phyloP scores from a whole-genome alignment of 495 filamentous ascomycete genomes.

The Penicillium arizonense region DNA sequence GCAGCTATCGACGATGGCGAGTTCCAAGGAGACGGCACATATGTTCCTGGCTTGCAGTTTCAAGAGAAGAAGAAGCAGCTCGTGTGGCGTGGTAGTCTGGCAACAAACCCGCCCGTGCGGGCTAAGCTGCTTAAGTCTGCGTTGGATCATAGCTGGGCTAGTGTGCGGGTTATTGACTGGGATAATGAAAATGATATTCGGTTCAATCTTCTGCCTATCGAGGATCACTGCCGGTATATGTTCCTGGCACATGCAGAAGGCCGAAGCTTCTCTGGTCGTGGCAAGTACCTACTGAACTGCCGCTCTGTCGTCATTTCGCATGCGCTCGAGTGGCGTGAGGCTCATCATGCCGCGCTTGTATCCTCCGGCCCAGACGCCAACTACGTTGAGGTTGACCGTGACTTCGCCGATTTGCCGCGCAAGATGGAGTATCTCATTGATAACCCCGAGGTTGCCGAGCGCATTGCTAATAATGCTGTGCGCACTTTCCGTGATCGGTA shows the following conservation, averaged over 20 bases:
- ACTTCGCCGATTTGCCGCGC: conserved; percentile 53
- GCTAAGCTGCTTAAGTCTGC: conserved; percentile 46
- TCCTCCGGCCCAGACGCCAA: conserved; percentile 56
- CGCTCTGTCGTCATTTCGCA: conserved; percentile 54
- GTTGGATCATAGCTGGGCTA: conserved; percentile 48
- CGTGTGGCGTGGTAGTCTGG: conserved; percentile 64
- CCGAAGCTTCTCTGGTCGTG: conserved; percentile 54
- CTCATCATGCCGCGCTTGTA: conserved; percentile 37
- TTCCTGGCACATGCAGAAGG: conserved; percentile 60
- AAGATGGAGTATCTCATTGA: conserved; percentile 52
- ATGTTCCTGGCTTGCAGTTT: conserved; percentile 23
- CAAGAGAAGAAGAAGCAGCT: conserved; percentile 60
- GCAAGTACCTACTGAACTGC: conserved; percentile 61
- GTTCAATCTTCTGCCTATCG: conserved; percentile 43
- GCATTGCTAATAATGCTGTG: conserved; percentile 55
- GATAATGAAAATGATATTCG: conserved; percentile 32
- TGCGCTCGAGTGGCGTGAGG: conserved; percentile 38
- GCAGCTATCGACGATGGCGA: conserved; percentile 34
- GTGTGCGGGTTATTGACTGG: conserved; percentile 52
- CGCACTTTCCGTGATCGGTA: conserved; percentile 57
- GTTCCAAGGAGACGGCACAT: conserved; percentile 10
- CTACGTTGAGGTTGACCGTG: conserved; percentile 53
- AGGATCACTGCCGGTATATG: conserved; percentile 61
- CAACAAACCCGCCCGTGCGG: conserved; percentile 38
- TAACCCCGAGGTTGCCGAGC: conserved; percentile 48